Base-by-base conservation (phyloP, 441 rosid species). In the Theobroma grandiflorum region DNA sequence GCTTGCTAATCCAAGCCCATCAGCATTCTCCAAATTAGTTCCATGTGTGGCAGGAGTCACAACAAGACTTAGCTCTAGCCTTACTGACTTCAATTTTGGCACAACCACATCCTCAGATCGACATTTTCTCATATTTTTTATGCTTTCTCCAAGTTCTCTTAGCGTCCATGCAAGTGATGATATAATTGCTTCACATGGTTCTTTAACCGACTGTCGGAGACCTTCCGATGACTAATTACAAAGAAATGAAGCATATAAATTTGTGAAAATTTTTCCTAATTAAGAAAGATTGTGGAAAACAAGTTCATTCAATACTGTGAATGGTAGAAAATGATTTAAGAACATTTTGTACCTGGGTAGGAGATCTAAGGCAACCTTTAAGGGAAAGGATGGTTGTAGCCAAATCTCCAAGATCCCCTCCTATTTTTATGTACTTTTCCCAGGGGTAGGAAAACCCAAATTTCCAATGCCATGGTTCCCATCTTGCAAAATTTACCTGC, bases 381-480 rank as follows among this genome's bases (percentile, higher is more conserved):
- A 93, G 87, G 59, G 91, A 88, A 72, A 88, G 77, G 18, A 87
- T 85, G 69, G 65, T 78, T 43, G 84, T 78, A 7, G 95, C 92
- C 42, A 87, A 50, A 49, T 89, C 97, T n/a, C 89, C 78, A 26
- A 93, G 89, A 65, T 73, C 65, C 40, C 88, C 92, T 71, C 90
- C 92, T 49, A 89, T 86, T 52, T 84, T 42, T 14, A 88, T 81
- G 84, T 91, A 92, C 59, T 87, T 87, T 47, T 78, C 61, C 96
- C 94, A 92, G 1, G 94, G 94, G 49, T 90, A 84, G 63, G 82
- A 82, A 33, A 87, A 78, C 43, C 94, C 91, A 70, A 92, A 92
- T 75, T 82, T 88, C 7, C 94, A 90, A 65, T 92, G 96, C 92
- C 93, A 87, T 15, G 96, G 96, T 83, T 91, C 97, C 97, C 97